Conservation (phyloP, 305 asterid species). For the Fraxinus velutina region DNA sequence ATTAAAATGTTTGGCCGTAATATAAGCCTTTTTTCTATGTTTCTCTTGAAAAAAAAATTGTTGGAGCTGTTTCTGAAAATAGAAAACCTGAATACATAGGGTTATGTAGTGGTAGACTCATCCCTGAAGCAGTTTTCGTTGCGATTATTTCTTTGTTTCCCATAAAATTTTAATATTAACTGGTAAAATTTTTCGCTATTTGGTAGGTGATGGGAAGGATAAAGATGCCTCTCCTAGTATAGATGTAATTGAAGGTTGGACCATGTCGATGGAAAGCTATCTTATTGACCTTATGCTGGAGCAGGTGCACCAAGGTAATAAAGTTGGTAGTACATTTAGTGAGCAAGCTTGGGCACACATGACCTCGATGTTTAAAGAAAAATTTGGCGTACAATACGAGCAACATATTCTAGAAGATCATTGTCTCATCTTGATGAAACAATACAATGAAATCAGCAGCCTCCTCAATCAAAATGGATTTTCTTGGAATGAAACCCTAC, state of each 20-base stretch:
- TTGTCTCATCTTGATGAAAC: slow-evolving; percentile 31
- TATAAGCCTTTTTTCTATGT: not conserved
- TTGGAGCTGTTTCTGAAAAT: not conserved
- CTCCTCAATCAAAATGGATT: slow-evolving; percentile 40
- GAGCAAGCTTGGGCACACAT: slow-evolving; percentile 41
- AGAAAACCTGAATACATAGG: not conserved
- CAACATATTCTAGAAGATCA: slow-evolving; percentile 31
- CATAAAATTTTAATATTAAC: not conserved
- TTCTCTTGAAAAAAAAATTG: not conserved
- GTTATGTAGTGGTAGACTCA: not conserved
- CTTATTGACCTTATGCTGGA: slow-evolving; percentile 36
- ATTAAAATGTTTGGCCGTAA: not conserved
- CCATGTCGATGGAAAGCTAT: slow-evolving; percentile 35
- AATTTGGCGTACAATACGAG: slow-evolving; percentile 30
- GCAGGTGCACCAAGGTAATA: slow-evolving; percentile 31
- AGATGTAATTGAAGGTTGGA: slow-evolving; percentile 25
- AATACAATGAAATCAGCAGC: slow-evolving; percentile 30
- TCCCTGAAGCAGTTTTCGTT: not conserved
- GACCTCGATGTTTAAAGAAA: slow-evolving; percentile 32
- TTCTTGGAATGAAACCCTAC: slow-evolving; percentile 33
- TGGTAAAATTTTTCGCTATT: not conserved
- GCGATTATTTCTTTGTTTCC: not conserved
- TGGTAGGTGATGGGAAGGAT: slow-evolving; percentile 28
- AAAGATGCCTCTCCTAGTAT: slow-evolving; percentile 13
- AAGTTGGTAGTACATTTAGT: slow-evolving; percentile 22